These are phyloP conservation scores for Cyberlindnera xylosilytica DNA, from an alignment of 805 yeast genomes.

Conservation along the genomic window DNA sequence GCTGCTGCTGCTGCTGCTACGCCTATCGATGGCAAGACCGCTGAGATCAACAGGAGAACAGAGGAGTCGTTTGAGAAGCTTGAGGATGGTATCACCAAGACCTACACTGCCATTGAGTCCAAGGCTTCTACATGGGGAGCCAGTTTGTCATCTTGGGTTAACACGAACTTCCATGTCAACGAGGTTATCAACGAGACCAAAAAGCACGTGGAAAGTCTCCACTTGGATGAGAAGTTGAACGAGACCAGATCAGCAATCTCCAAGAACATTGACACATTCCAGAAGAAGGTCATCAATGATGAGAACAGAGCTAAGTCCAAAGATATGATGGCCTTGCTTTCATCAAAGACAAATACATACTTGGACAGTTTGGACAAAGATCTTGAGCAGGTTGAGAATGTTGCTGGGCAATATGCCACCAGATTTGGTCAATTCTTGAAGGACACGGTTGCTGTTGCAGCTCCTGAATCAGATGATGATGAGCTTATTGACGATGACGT, in stretches of 20 bases:
- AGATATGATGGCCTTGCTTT: slow-evolving; percentile 13
- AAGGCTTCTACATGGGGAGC: slow-evolving; percentile 36
- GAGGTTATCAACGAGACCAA: slow-evolving; percentile 29
- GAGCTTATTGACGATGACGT: slow-evolving; percentile 32
- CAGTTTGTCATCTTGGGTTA: slow-evolving; percentile 31
- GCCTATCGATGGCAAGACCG: slow-evolving; percentile 12
- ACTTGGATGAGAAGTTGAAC: slow-evolving; percentile 18
- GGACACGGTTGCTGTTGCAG: slow-evolving; percentile 33
- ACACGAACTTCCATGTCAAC: slow-evolving; percentile 33
- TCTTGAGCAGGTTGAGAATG: slow-evolving; percentile 68
- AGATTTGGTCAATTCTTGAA: slow-evolving; percentile 57
- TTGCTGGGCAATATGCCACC: slow-evolving; percentile 58
- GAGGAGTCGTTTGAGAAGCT: slow-evolving; percentile 49
- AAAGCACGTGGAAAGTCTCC: slow-evolving; percentile 23
- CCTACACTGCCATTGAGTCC: slow-evolving; percentile 44
- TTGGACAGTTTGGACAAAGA: slow-evolving; percentile 72
- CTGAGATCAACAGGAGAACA: slow-evolving; percentile 40
- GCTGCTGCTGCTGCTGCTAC: too few species aligned
- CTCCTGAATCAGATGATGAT: slow-evolving; percentile 19
- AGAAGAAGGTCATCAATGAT: slow-evolving; percentile 17
- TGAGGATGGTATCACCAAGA: slow-evolving; percentile 51
- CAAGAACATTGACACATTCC: slow-evolving; percentile 12
- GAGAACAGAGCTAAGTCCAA: slow-evolving; percentile 16
- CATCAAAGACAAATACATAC: slow-evolving; percentile 50
- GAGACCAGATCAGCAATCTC: slow-evolving; percentile 13